Evolutionary conservation across 2,329 filamentous ascomycete genomes (phyloP).

Genomic region (Colletotrichum cuscutae): DNA sequence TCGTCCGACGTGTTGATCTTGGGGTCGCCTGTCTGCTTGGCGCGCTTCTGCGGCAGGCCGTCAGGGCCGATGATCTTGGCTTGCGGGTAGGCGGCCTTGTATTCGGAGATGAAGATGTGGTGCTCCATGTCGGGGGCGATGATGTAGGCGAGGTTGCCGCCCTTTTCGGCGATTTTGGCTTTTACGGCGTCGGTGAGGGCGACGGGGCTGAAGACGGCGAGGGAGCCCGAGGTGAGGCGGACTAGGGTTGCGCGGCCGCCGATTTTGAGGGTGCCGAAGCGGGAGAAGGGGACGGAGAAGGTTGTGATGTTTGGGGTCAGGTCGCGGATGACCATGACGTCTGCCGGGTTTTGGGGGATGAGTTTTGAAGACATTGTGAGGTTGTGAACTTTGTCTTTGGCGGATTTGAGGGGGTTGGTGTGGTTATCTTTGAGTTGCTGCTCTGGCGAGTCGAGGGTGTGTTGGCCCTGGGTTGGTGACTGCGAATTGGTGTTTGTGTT

Average conservation of each 20-base stretch:
- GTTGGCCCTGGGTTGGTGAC: conserved; percentile 18
- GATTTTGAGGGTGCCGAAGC: conserved; percentile 82
- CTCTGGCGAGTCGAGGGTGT: conserved; percentile 28
- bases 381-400: background rate
- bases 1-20: conserved; percentile 53
- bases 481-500: conserved; percentile 9
- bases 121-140: conserved; percentile 91
- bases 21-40: conserved; percentile 63
- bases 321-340: conserved; percentile 91
- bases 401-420: background rate
- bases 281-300: conserved; percentile 84
- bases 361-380: conserved; percentile 69
- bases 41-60: conserved; percentile 85
- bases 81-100: conserved; percentile 81
- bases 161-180: conserved; percentile 70
- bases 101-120: conserved; percentile 91
- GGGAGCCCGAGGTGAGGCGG: conserved; percentile 74
- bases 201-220: conserved; percentile 93
- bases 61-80: conserved; percentile 86
- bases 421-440: background rate
- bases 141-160: conserved; percentile 82
- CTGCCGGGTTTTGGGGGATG: conserved; percentile 76
- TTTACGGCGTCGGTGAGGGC: conserved; percentile 81
- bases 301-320: conserved; percentile 83
- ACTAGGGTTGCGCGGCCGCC: conserved; percentile 87